These are phyloP conservation scores for Blastobotrys indianensis DNA, from an alignment of 1,139 yeast genomes.

Conservation along the genomic window DNA sequence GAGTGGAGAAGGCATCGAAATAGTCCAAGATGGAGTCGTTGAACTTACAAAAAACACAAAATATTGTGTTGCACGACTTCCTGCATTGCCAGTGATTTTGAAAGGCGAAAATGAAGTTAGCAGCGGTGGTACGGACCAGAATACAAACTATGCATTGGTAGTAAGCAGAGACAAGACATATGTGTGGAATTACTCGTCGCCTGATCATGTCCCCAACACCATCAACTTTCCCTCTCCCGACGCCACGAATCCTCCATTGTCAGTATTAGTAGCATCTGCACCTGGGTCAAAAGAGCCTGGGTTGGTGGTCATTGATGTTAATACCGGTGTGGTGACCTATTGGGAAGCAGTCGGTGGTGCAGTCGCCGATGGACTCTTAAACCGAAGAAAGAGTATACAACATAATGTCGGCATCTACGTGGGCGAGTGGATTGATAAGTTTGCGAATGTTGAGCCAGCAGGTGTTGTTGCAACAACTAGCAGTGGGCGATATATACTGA, in stretches of 20 bases:
- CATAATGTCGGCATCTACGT: constrained; percentile 35
- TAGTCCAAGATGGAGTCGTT: constrained; percentile 26
- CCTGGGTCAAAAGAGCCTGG: constrained; percentile 67
- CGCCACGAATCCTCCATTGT: constrained; percentile 42
- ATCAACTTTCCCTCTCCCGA: constrained; percentile 37
- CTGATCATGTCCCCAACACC: constrained; percentile 54
- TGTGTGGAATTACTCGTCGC: constrained; percentile 66
- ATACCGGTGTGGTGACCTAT: constrained; percentile 52
- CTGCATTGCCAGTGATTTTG: constrained; percentile 50
- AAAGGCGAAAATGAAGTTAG: constrained; percentile 19
- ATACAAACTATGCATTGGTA: constrained; percentile 13
- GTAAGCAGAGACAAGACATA: constrained; percentile 34
- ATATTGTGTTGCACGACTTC: constrained; percentile 56
- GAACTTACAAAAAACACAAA: constrained; percentile 58
- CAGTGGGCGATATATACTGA: constrained; percentile 56
- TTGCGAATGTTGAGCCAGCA: constrained; percentile 65
- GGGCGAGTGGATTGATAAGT: constrained; percentile 42
- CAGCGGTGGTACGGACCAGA: constrained; percentile 15
- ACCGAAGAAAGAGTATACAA: constrained; percentile 37
- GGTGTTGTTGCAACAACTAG: constrained; percentile 72
- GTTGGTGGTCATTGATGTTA: constrained; percentile 51
- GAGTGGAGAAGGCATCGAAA: not conserved
- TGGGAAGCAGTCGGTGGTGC: constrained; percentile 67
- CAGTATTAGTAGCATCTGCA: constrained; percentile 60
- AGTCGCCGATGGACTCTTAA: constrained; percentile 55